These are phyloP conservation scores for Trypanosoma mega DNA, from an alignment of 208 protist genomes.

Conservation along the genomic window DNA sequence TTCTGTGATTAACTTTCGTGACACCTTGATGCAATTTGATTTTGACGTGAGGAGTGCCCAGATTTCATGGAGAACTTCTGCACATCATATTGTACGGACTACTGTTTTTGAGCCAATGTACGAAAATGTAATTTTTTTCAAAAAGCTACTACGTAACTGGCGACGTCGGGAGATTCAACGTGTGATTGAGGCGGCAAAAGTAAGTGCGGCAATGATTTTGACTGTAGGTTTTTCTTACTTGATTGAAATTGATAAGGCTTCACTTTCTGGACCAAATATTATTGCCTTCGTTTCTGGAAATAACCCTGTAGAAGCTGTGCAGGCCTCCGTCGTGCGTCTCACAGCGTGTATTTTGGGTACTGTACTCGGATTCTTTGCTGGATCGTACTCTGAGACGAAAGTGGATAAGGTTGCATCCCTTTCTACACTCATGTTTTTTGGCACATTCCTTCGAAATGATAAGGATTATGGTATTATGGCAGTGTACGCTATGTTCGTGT, in stretches of 20 bases:
- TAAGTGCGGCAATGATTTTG: slow-evolving; percentile 84
- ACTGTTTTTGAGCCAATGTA: slow-evolving; percentile 42
- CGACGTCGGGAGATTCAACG: slow-evolving; percentile 77
- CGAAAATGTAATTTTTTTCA: slow-evolving; percentile 63
- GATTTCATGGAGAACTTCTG: not conserved
- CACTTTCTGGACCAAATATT: slow-evolving; percentile 83
- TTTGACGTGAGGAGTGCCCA: slow-evolving; percentile 33
- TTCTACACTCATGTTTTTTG: slow-evolving; percentile 75
- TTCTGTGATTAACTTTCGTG: slow-evolving; percentile 73
- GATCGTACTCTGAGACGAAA: slow-evolving; percentile 61
- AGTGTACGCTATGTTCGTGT: slow-evolving; percentile 87
- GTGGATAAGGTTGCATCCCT: slow-evolving; percentile 78
- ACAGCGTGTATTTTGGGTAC: slow-evolving; percentile 85
- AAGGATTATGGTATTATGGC: slow-evolving; percentile 86
- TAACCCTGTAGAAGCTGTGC: slow-evolving; percentile 85
- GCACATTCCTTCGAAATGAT: slow-evolving; percentile 79
- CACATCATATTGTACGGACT: slow-evolving; percentile 40
- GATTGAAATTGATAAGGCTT: slow-evolving; percentile 57
- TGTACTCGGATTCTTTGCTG: slow-evolving; percentile 87
- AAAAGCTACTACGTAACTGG: slow-evolving; percentile 41
- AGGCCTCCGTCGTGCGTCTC: slow-evolving; percentile 81
- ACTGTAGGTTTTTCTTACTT: slow-evolving; percentile 78
- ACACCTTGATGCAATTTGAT: slow-evolving; percentile 72
- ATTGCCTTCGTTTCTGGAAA: slow-evolving; percentile 86
- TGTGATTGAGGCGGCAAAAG: slow-evolving; percentile 86